Conservation (phyloP, 106 monocot species). For the Apostasia ramifera region DNA sequence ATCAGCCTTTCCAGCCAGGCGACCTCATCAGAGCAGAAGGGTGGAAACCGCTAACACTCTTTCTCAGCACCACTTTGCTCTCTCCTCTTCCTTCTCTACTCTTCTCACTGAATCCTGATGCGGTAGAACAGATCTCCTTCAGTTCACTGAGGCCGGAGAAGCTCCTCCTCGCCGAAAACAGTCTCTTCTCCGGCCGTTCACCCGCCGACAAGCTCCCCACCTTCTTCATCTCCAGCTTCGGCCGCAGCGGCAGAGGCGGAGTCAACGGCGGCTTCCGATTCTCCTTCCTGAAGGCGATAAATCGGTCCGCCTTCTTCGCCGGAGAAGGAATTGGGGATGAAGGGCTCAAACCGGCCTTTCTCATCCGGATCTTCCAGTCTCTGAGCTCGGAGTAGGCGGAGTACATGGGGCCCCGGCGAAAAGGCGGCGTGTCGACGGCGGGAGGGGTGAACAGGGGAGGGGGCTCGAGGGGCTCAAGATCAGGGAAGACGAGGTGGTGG, state of each 20-base stretch:
- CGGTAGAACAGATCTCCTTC: not conserved
- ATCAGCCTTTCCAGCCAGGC: not conserved
- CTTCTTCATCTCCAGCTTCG: constrained; percentile 2
- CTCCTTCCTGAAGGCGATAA: constrained; percentile 2
- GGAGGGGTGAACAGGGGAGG: not conserved
- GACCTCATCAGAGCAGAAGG: not conserved
- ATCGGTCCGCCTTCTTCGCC: not conserved
- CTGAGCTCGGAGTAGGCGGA: constrained; percentile 1
- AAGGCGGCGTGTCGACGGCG: not conserved
- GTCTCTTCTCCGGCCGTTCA: not conserved
- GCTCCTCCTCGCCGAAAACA: constrained; percentile 3
- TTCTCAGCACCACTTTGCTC: constrained; percentile 3
- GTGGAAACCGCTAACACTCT: not conserved
- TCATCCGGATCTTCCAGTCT: constrained; percentile 1
- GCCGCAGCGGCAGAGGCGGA: constrained; percentile 1
- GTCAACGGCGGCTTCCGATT: constrained; percentile 7
- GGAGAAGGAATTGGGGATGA: constrained; percentile 1
- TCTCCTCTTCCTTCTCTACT: not conserved
- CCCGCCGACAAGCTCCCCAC: constrained; percentile 1
- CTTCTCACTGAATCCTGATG: not conserved
- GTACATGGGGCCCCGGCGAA: constrained; percentile 1
- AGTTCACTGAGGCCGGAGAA: constrained; percentile 6
- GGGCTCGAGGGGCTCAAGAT: not conserved
- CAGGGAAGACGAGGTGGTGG: constrained; percentile 1
- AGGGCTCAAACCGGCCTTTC: not conserved